Base-by-base conservation (phyloP, 176 grass and related monocot genomes). In the Avena eriantha region DNA sequence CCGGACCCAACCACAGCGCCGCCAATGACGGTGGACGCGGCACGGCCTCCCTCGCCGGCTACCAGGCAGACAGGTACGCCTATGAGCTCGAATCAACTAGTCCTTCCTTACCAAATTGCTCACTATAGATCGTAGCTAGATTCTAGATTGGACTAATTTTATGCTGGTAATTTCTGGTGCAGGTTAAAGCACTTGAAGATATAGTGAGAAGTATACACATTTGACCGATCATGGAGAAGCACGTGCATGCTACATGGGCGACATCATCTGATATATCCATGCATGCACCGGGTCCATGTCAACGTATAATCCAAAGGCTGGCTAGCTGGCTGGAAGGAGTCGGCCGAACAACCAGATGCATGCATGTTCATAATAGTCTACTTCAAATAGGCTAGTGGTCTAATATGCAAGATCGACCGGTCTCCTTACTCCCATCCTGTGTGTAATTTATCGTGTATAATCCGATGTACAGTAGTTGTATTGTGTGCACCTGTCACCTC, bases 161-260 rank as follows among this genome's bases (percentile, higher is more conserved):
- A 35, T 78, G 17, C 46, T 43, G 8, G 41, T 10, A 22, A 36
- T 53, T 17, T 66, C 0, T 10, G 33, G 8, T 31, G 72, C 90
- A 95, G 93, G 90, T 47, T 92, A 33, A 95, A 80, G 83, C 85
- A 90, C 47, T 41, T 95, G 90, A 92, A 82, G 83, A 87, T 92
- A 41, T 94, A 82, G 83, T 34, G 17, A 41, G 39, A 5, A 7
- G 7, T 1, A 4, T 7, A 2, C 29, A 56, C 5, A 3, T 16
- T 13, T 59, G 10, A 82, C n/a, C 48, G 57, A 82, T 48, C 21
- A 24, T 34, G 68, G 21, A 70, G 66, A 69, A 69, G 66, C 66
- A 69, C 17, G 64, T 35, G 33, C 66, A 35, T 68, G 64, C 55
- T 69, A n/a, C 3, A 1, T 9, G 48, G 61, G 31, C 3, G 13